Evolutionary conservation across 371 early-diverging fungal species (phyloP), one percentile per base, ranked within the genome.

Genomic region (Mycotypha africana): DNA sequence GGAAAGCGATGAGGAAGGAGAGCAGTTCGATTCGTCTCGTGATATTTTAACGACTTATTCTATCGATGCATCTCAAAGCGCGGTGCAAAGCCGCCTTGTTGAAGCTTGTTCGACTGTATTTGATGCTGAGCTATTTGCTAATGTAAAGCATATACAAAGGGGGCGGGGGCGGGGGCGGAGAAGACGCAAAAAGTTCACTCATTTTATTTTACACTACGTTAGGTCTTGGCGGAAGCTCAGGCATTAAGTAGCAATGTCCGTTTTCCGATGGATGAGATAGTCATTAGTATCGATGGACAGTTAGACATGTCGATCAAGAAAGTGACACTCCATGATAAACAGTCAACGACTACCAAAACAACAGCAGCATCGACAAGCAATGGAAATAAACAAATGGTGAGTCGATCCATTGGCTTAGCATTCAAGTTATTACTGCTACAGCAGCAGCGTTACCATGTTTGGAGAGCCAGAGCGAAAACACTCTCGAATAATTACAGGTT

Each of bases 201-300:
- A 40, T 38, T 39, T 33, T 23, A 36, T 30, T 43, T 42, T 32
- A 22, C 10, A 22, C 24, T 37, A 1, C 26, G 20, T 17, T 56
- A 79, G 79, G 50, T 81, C 7, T 49, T 78, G 5, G 70, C 69
- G 11, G 81, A 81, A 47, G 79, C 78, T 6, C 76, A 79, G 24
- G 56, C 64, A 23, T 56, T 77, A 40, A 59, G 56, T 23, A 67
- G 63, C 33, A 69, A 66, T 25, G 70, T 76, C 0, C 68, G 65
- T 2, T 74, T 78, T 40, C 70, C 64, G 3, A 76, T 77, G 26
- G 76, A 79, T 31, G 68, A 74, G 39, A 62, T 78, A 3, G 70
- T 70, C 19, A 51, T 81, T 11, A 66, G 67, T 7, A 64, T 81
- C 21, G 79, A 76, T 39, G 81, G 77, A 4, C 76, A 78, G 21